A percentile compares a stretch with the other conserved stretches of the same genome.
Evolutionary conservation across 805 yeast genomes (phyloP).

Genomic region (Metschnikowia orientalis): DNA sequence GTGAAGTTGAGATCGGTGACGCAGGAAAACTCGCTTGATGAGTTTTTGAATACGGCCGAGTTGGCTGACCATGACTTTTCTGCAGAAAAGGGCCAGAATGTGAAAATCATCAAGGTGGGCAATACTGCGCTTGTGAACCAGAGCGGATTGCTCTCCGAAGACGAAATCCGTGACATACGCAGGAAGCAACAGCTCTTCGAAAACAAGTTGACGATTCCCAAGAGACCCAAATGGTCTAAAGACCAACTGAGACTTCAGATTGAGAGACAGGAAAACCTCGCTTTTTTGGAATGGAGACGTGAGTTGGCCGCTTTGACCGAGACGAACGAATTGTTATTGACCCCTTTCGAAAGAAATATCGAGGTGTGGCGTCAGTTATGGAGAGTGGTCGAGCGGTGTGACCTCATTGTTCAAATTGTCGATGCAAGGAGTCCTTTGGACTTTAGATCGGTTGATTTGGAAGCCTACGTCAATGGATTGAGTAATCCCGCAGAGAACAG

Average conservation of each 20-base stretch:
- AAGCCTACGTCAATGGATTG: slow-evolving; percentile 72
- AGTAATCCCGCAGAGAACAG: slow-evolving; percentile 44
- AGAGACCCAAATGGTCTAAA: slow-evolving; percentile 84
- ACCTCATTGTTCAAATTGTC: slow-evolving; percentile 91
- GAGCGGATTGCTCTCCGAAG: slow-evolving; percentile 53
- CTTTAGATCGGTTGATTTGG: slow-evolving; percentile 86
- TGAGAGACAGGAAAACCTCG: slow-evolving; percentile 81
- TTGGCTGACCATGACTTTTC: slow-evolving; percentile 94
- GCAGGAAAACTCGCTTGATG: slow-evolving; percentile 90
- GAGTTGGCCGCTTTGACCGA: slow-evolving; percentile 82
- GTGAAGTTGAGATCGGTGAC: slow-evolving; percentile 90
- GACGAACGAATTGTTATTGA: slow-evolving; percentile 74
- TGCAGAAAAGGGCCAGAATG: slow-evolving; percentile 80
- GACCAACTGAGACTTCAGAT: slow-evolving; percentile 69
- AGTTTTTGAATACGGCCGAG: slow-evolving; percentile 91
- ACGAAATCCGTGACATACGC: slow-evolving; percentile 59
- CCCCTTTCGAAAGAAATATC: slow-evolving; percentile 95
- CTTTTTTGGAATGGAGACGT: slow-evolving; percentile 93
- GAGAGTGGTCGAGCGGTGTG: slow-evolving; percentile 96
- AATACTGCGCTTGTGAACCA: slow-evolving; percentile 39
- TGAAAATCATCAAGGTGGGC: slow-evolving; percentile 77
- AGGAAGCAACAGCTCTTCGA: slow-evolving; percentile 65
- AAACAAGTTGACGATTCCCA: slow-evolving; percentile 75
- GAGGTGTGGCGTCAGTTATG: slow-evolving; percentile 98
- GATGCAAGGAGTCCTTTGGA: slow-evolving; percentile 93